Evolutionary conservation across 2,329 filamentous ascomycete species (phyloP).

Genomic region (Aspergillus phoenicis): DNA sequence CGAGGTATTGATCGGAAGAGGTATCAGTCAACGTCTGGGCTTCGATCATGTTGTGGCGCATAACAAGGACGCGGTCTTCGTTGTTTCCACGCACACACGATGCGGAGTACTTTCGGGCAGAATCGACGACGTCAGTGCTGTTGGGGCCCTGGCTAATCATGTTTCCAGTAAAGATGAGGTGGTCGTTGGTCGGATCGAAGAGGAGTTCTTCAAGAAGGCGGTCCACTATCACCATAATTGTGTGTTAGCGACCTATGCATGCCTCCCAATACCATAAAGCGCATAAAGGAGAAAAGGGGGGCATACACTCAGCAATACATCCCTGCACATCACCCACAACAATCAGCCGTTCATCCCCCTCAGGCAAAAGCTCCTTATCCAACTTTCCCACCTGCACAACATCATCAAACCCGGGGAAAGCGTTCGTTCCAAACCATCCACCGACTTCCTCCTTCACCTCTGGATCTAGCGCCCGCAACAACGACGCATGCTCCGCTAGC

Average conservation of each 20-base stretch:
- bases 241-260: neutral
- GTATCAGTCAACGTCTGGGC: slow-evolving; percentile 21
- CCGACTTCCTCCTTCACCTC: slow-evolving; percentile 29
- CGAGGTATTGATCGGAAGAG: slow-evolving; percentile 28
- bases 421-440: slow-evolving; percentile 52
- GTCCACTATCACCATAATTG: slow-evolving; percentile 39
- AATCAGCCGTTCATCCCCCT: slow-evolving; percentile 61
- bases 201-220: slow-evolving; percentile 67
- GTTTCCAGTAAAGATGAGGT: slow-evolving; percentile 76
- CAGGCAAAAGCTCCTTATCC: slow-evolving; percentile 51
- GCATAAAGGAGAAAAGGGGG: neutral
- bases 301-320: slow-evolving; percentile 67
- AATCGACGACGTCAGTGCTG: slow-evolving; percentile 73
- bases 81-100: slow-evolving; percentile 89
- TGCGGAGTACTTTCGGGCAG: slow-evolving; percentile 72
- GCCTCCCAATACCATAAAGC: neutral
- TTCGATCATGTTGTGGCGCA: slow-evolving; percentile 53
- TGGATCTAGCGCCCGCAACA: slow-evolving; percentile 38
- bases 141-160: slow-evolving; percentile 86
- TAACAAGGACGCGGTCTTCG: slow-evolving; percentile 80
- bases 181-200: slow-evolving; percentile 67
- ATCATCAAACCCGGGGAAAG: slow-evolving; percentile 51
- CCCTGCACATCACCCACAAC: slow-evolving; percentile 93
- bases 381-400: slow-evolving; percentile 55
- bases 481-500: slow-evolving; percentile 33